These are phyloP conservation scores for Sporothrix curviconia DNA, from an alignment of 2,329 filamentous ascomycete genomes.

Conservation along the genomic window DNA sequence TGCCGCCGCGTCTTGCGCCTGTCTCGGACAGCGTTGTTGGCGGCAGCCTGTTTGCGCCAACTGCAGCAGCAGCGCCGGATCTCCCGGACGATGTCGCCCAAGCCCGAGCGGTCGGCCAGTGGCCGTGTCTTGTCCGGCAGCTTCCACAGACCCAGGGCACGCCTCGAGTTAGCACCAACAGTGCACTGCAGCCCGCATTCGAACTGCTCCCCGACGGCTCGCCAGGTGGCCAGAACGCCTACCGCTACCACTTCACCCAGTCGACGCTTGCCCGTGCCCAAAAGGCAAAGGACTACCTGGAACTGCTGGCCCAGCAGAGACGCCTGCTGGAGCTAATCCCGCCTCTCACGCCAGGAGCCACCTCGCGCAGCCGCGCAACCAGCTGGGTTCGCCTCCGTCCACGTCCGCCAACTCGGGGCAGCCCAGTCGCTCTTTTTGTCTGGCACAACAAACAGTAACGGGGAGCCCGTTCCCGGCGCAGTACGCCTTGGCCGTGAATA, in stretches of 20 bases:
- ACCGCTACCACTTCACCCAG: slow-evolving; percentile 63
- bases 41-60: slow-evolving; percentile 59
- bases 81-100: slow-evolving; percentile 57
- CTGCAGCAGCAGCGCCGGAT: slow-evolving; percentile 63
- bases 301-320: slow-evolving; percentile 78
- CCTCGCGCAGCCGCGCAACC: slow-evolving; percentile 31
- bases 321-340: slow-evolving; percentile 72
- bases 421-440: slow-evolving; percentile 18
- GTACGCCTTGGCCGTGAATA: slow-evolving; percentile 61
- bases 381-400: slow-evolving; percentile 37
- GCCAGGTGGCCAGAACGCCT: slow-evolving; percentile 26
- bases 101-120: slow-evolving; percentile 37
- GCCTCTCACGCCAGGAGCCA: slow-evolving; percentile 51
- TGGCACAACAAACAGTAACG: slow-evolving; percentile 24
- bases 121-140: slow-evolving; percentile 16
- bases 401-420: slow-evolving; percentile 15
- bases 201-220: slow-evolving; percentile 29
- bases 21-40: slow-evolving; percentile 47
- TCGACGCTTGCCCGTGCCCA: slow-evolving; percentile 77
- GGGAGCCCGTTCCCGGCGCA: slow-evolving; percentile 8
- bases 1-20: slow-evolving; percentile 45
- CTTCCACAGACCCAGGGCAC: neutral
- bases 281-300: slow-evolving; percentile 77
- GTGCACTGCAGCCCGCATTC: slow-evolving; percentile 37
- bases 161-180: slow-evolving; percentile 34